Percentiles rank a stretch among this genome's conserved stretches.
Conservation (phyloP, 805 yeast species). For the Kazachstania bromeliacearum region DNA sequence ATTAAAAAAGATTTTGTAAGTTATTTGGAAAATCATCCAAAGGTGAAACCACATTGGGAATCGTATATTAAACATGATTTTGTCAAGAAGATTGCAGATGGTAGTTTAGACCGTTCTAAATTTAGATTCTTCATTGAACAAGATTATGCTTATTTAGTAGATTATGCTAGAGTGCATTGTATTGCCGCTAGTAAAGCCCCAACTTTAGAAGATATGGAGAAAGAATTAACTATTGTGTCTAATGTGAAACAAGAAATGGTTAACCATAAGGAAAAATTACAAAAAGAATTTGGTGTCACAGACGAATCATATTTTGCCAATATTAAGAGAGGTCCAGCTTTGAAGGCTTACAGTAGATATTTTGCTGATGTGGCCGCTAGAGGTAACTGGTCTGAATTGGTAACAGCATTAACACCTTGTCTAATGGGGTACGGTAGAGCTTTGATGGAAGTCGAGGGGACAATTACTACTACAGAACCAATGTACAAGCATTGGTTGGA, state of each 20-base stretch:
- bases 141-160: conserved; percentile 62
- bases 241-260: conserved; percentile 47
- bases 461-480: conserved; percentile 21
- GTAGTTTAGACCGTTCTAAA: conserved; percentile 38
- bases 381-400: conserved; percentile 55
- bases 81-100: conserved; percentile 43
- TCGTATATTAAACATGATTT: conserved; percentile 54
- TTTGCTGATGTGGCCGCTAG: conserved; percentile 43
- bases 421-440: conserved; percentile 63
- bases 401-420: conserved; percentile 67
- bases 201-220: conserved; percentile 38
- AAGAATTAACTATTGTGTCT: conserved; percentile 42
- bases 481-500: conserved; percentile 45
- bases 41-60: conserved; percentile 47
- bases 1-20: conserved; percentile 32
- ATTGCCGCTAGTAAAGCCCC: conserved; percentile 58
- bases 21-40: conserved; percentile 48
- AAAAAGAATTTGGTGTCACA: conserved; percentile 25
- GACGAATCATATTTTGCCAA: conserved; percentile 39
- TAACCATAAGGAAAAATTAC: conserved; percentile 45
- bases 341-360: conserved; percentile 52
- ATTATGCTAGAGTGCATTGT: conserved; percentile 58
- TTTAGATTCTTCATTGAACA: conserved; percentile 46
- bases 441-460: conserved; percentile 29
- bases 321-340: conserved; percentile 45